A percentile compares a stretch with the other conserved stretches of the same genome.
These are phyloP conservation scores for Cucumis melo DNA, from an alignment of 306 rosid species.

Conservation along the genomic window DNA sequence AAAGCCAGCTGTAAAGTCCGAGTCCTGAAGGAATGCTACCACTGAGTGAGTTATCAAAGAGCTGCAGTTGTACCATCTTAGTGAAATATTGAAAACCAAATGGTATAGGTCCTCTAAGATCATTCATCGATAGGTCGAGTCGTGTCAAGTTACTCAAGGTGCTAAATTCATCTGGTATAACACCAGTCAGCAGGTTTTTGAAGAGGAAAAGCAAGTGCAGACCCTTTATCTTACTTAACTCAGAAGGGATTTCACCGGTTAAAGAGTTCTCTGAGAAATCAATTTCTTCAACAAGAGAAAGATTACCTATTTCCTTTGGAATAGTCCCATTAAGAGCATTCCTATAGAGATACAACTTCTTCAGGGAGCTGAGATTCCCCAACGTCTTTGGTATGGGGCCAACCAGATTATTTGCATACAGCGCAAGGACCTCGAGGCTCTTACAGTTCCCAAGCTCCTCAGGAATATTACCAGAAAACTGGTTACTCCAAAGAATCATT, in stretches of 20 bases:
- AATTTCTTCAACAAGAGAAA: slow-evolving; percentile 41
- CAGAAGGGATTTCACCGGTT: slow-evolving; percentile 58
- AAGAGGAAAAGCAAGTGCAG: slow-evolving; percentile 65
- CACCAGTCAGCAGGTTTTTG: slow-evolving; percentile 75
- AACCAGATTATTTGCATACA: slow-evolving; percentile 54
- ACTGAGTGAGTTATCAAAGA: slow-evolving; percentile 56
- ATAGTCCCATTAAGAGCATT: slow-evolving; percentile 81
- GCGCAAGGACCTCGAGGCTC: slow-evolving; percentile 58
- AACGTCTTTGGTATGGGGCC: slow-evolving; percentile 63
- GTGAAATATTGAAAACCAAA: slow-evolving; percentile 49
- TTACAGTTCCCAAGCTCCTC: slow-evolving; percentile 68
- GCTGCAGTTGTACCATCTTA: slow-evolving; percentile 60
- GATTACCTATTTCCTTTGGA: slow-evolving; percentile 87
- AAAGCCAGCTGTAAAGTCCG: slow-evolving; percentile 53
- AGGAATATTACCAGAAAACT: slow-evolving; percentile 65
- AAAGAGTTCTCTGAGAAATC: slow-evolving; percentile 83
- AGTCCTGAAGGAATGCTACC: slow-evolving; percentile 64
- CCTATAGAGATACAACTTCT: slow-evolving; percentile 56
- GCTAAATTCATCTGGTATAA: slow-evolving; percentile 61
- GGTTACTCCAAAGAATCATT: slow-evolving; percentile 52
- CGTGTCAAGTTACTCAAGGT: slow-evolving; percentile 43
- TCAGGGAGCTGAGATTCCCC: slow-evolving; percentile 61
- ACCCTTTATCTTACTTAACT: slow-evolving; percentile 55
- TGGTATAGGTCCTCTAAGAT: slow-evolving; percentile 67
- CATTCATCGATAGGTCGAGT: slow-evolving; percentile 86